A percentile compares a stretch with the other conserved stretches of the same genome.
phyloP scores from a whole-genome alignment of 1,139 yeast genomes.

The Blastobotrys ciferrii region DNA sequence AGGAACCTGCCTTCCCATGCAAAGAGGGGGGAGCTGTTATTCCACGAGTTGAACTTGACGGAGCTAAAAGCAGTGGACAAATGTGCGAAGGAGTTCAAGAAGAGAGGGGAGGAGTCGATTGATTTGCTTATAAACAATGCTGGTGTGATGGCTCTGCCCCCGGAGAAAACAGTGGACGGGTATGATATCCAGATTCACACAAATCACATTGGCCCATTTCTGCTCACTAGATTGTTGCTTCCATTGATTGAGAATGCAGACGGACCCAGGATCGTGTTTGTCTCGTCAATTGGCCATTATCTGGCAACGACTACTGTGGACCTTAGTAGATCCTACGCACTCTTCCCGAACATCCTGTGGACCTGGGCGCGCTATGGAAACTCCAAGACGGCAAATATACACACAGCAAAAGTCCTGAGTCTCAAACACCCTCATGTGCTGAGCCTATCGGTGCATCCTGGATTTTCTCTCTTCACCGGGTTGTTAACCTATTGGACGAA shows the following conservation, averaged over 20 bases:
- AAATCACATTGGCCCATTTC: slow-evolving; percentile 72
- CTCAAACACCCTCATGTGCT: slow-evolving; percentile 64
- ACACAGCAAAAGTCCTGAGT: slow-evolving; percentile 64
- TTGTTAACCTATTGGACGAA: slow-evolving; percentile 73
- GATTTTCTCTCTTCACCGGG: slow-evolving; percentile 77
- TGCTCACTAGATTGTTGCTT: slow-evolving; percentile 61
- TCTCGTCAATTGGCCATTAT: slow-evolving; percentile 70
- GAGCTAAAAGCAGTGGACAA: slow-evolving; percentile 55
- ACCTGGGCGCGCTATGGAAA: slow-evolving; percentile 78
- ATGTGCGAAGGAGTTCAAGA: slow-evolving; percentile 52
- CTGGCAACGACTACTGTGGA: slow-evolving; percentile 52
- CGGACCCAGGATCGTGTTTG: slow-evolving; percentile 60
- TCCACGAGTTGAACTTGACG: slow-evolving; percentile 59
- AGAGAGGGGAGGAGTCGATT: slow-evolving; percentile 57
- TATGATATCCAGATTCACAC: slow-evolving; percentile 82
- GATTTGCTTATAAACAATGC: slow-evolving; percentile 76
- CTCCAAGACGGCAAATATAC: slow-evolving; percentile 80
- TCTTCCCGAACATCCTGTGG: slow-evolving; percentile 62
- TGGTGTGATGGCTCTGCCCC: slow-evolving; percentile 81
- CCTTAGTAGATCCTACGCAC: slow-evolving; percentile 52
- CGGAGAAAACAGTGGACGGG: slow-evolving; percentile 60
- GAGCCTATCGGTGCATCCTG: slow-evolving; percentile 77
- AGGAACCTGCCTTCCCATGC: slow-evolving; percentile 20
- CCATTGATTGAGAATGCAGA: slow-evolving; percentile 49
- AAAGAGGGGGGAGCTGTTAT: slow-evolving; percentile 55